Evolutionary conservation across 441 rosid genomes (phyloP).

Genomic region (Pelargonium cotyledonis): DNA sequence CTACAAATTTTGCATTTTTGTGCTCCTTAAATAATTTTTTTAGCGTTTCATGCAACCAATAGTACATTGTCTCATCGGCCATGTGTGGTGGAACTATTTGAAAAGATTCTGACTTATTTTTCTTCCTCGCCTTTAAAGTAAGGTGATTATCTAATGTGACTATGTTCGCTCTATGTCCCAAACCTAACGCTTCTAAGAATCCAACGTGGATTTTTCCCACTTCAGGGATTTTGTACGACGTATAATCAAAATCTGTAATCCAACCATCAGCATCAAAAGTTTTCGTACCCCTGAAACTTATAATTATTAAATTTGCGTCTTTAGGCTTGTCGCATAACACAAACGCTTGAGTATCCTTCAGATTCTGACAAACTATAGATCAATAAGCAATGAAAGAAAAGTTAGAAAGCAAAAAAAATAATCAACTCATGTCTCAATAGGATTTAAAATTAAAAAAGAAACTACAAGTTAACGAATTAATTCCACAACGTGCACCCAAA

Average conservation of each 20-base stretch:
- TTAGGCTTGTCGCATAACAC: slow-evolving; percentile 35
- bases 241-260: slow-evolving; percentile 63
- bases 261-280: slow-evolving; percentile 62
- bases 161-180: slow-evolving; percentile 31
- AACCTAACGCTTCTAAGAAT: slow-evolving; percentile 72
- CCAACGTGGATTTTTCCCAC: slow-evolving; percentile 67
- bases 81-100: slow-evolving; percentile 26
- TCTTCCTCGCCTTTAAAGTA: not conserved
- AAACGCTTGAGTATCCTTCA: slow-evolving; percentile 55
- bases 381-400: too few relatives aligned
- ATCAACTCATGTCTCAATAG: too few relatives aligned
- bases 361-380: slow-evolving; percentile 43
- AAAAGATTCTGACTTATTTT: not conserved
- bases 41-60: slow-evolving; percentile 32
- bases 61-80: slow-evolving; percentile 46
- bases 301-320: slow-evolving; percentile 41
- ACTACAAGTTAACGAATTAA: too few relatives aligned
- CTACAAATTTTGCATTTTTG: slow-evolving; percentile 26
- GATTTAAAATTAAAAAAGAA: too few relatives aligned
- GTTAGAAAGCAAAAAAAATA: too few relatives aligned
- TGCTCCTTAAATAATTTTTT: slow-evolving; percentile 28
- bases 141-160: slow-evolving; percentile 30
- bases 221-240: slow-evolving; percentile 57
- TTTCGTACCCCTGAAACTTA: slow-evolving; percentile 71
- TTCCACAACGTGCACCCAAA: too few relatives aligned